These are phyloP conservation scores for Gynostemma pentaphyllum DNA, from an alignment of 306 rosid species.

Conservation along the genomic window DNA sequence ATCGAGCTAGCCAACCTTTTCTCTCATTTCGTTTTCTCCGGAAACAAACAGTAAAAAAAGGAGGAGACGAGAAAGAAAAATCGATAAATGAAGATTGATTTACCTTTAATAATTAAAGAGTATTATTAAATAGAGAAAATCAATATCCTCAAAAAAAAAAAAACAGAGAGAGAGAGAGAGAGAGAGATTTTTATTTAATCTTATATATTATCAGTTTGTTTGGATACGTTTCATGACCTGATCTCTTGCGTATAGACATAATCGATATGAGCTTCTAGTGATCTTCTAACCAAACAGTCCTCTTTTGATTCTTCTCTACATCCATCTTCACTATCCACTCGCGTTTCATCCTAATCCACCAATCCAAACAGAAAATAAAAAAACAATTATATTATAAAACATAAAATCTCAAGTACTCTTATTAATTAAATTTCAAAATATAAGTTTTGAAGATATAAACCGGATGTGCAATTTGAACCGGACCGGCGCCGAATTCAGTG, in stretches of 20 bases:
- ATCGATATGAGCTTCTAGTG: constrained; percentile 54
- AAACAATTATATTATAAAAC: no score
- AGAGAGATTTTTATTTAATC: no score
- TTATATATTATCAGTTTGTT: neutral
- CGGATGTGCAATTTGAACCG: neutral
- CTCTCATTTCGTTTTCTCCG: neutral
- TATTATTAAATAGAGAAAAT: neutral
- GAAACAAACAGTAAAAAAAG: neutral
- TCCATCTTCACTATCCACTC: constrained; percentile 5
- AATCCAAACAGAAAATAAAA: neutral
- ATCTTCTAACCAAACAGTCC: constrained; percentile 66
- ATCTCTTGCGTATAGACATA: constrained; percentile 59
- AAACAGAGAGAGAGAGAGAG: no score
- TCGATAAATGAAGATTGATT: neutral
- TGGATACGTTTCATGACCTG: constrained; percentile 21
- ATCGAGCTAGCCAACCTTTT: no score
- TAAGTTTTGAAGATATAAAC: no score
- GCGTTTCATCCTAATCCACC: constrained; percentile 20
- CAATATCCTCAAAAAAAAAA: no score
- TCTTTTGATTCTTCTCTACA: constrained; percentile 33
- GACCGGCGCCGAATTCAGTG: neutral
- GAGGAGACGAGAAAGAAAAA: neutral
- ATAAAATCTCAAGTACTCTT: no score
- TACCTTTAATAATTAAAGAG: neutral
- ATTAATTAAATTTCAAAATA: neutral